Percentiles rank a stretch among this genome's conserved stretches.
These are phyloP conservation scores for Shiraia sp. DNA, from an alignment of 2,329 filamentous ascomycete genomes.

Conservation along the genomic window DNA sequence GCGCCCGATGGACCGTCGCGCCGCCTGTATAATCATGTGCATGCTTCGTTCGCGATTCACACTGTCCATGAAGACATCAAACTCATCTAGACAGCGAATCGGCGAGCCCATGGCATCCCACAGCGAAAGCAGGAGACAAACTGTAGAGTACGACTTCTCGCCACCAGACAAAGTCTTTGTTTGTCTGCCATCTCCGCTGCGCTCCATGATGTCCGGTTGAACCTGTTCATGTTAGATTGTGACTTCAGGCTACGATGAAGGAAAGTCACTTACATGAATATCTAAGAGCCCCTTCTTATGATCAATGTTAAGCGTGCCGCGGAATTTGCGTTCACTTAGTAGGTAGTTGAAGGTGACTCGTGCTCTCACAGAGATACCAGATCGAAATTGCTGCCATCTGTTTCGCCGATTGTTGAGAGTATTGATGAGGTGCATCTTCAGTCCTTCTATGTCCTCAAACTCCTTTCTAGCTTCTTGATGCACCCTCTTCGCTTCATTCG, in stretches of 20 bases:
- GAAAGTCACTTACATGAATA: conserved; percentile 61
- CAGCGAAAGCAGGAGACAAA: conserved; percentile 86
- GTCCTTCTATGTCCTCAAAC: conserved; percentile 15
- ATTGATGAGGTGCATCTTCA: conserved; percentile 52
- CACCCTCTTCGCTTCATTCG: conserved; percentile 35
- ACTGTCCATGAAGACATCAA: conserved; percentile 99
- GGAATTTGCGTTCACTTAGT: conserved; percentile 85
- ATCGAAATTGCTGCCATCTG: conserved; percentile 81
- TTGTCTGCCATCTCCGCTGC: conserved; percentile 71
- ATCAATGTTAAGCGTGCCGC: conserved; percentile 78
- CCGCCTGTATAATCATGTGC: conserved; percentile 87
- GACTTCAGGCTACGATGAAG: neutral
- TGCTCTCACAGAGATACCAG: conserved; percentile 82
- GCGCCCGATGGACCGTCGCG: conserved; percentile 81
- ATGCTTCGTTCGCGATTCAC: conserved; percentile 94
- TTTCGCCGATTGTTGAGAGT: conserved; percentile 71
- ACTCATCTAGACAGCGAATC: conserved; percentile 93
- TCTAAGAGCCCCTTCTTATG: conserved; percentile 75
- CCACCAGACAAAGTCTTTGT: conserved; percentile 94
- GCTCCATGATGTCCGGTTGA: conserved; percentile 70
- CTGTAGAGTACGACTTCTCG: conserved; percentile 97
- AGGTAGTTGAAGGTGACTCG: conserved; percentile 86
- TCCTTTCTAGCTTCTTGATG: conserved; percentile 25
- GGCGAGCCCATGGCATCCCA: conserved; percentile 99
- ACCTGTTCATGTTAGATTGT: conserved; percentile 46